phyloP scores from a whole-genome alignment of 2,329 filamentous ascomycete species.

The Cercospora canescens region DNA sequence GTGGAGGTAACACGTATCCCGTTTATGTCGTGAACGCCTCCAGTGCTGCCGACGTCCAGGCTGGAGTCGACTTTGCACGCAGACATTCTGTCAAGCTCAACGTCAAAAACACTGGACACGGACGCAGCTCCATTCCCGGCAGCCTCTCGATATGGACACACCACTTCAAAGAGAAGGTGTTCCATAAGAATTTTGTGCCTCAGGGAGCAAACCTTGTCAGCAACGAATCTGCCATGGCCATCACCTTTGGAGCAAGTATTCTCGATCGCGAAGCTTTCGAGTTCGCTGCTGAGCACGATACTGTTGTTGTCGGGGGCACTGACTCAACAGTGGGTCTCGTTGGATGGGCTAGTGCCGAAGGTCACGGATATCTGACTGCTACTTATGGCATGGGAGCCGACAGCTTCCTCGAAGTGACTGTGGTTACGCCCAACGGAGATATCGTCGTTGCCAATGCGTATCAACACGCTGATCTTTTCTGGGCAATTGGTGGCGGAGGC shows the following conservation, averaged over 20 bases:
- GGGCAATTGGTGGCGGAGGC: conserved; percentile 13
- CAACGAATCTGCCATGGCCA: background rate
- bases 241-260: conserved; percentile 19
- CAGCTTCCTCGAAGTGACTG: conserved; percentile 34
- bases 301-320: conserved; percentile 22
- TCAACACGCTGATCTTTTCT: conserved; percentile 36
- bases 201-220: background rate
- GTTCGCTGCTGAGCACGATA: conserved; percentile 6
- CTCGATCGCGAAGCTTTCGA: conserved; percentile 19
- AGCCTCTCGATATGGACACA: background rate
- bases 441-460: conserved; percentile 49
- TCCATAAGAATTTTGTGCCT: background rate
- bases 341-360: conserved; percentile 28
- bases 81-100: background rate
- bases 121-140: background rate
- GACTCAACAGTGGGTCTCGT: conserved; percentile 26
- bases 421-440: conserved; percentile 54
- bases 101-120: background rate
- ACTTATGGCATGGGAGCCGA: conserved; percentile 25
- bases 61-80: background rate
- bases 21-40: background rate
- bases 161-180: background rate
- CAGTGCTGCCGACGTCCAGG: background rate
- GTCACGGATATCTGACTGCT: conserved; percentile 19
- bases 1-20: background rate